Evolutionary conservation across 2,329 filamentous ascomycete species (phyloP), one percentile per base, ranked within the genome.

Genomic region (Fusarium sp.): DNA sequence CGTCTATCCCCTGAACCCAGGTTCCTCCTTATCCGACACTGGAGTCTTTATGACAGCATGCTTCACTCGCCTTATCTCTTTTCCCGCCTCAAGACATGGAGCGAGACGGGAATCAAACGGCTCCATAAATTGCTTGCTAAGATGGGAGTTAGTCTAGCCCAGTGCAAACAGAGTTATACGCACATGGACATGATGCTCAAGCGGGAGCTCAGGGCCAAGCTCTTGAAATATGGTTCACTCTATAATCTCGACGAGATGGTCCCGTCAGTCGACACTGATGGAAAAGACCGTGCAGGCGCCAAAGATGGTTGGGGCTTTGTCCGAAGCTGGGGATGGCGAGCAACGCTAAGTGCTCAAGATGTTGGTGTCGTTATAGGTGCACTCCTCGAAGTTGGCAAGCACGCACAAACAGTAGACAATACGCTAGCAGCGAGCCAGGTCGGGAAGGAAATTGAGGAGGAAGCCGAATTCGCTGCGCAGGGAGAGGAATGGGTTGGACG

Each of bases 161-260:
- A 99, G 81, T 97, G 94, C 81, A 94, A 93, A 74, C 96, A 98
- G 79, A 95, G 90, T 77, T 99, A 98, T 77, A 93, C 93, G 0
- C 96, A 99, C 79, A 98, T 99, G 94, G 95, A 98, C 80, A 96
- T 97, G 89, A 90, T 97, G 79, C 83, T 99, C 33, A 99, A 98
- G 81, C 90, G 93, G 5, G 92, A 93, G 29, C 82, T 98, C 29
- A 89, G 95, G 42, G 88, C 92, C 51, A 93, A 96, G 64, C 85
- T 99, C 2, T 85, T 97, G 18, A 95, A 95, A 74, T 98, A 97
- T 77, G 94, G 94, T 0, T 93, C 93, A 1, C 85, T 97, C 65
- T 99, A 98, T 79, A 96, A 96, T 27, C 86, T 99, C 1, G 94
- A 98, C 70, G 96, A 95, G 56, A 89, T 99, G 75, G 93, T 99